A percentile compares a stretch with the other conserved stretches of the same genome.
phyloP scores from a whole-genome alignment of 768 basidiomycete species.

The Austroboletus festivus region DNA sequence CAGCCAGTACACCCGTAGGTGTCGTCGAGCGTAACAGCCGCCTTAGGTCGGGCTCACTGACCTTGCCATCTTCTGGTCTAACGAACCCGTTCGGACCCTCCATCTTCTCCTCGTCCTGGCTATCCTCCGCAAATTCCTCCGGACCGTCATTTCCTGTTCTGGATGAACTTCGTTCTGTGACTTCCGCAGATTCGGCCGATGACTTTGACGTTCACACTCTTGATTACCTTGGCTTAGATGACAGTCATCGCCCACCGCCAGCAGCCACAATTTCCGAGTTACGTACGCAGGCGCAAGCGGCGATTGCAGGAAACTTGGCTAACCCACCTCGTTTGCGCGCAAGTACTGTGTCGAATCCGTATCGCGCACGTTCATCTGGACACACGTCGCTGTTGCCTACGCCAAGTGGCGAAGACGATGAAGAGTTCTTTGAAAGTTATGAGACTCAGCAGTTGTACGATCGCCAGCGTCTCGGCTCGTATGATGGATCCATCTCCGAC shows the following conservation, averaged over 20 bases:
- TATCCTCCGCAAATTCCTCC: slow-evolving; percentile 57
- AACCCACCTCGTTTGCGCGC: slow-evolving; percentile 81
- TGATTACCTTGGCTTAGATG: slow-evolving; percentile 95
- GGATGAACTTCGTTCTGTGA: slow-evolving; percentile 79
- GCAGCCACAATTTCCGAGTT: slow-evolving; percentile 88
- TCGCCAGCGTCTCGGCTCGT: slow-evolving; percentile 60
- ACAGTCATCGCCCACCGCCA: slow-evolving; percentile 64
- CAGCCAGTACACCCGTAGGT: slow-evolving; percentile 34
- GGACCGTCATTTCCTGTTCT: slow-evolving; percentile 60
- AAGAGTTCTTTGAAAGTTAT: slow-evolving; percentile 69
- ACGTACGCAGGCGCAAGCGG: slow-evolving; percentile 86
- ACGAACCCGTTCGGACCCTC: slow-evolving; percentile 84
- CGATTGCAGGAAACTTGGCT: slow-evolving; percentile 79
- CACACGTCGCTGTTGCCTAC: slow-evolving; percentile 62
- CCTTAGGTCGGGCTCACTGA: slow-evolving; percentile 89
- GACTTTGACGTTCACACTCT: slow-evolving; percentile 92
- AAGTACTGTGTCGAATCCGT: slow-evolving; percentile 92
- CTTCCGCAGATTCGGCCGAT: slow-evolving; percentile 77
- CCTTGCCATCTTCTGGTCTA: slow-evolving; percentile 72
- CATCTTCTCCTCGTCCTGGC: slow-evolving; percentile 90
- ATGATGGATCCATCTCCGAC: slow-evolving; percentile 53
- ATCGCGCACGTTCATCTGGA: slow-evolving; percentile 62
- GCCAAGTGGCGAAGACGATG: slow-evolving; percentile 65
- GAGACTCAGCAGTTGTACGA: slow-evolving; percentile 39
- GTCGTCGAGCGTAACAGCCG: slow-evolving; percentile 71